These are phyloP conservation scores for Rhodotorula sp. DNA, from an alignment of 1,284 basidiomycete species.

Conservation along the genomic window DNA sequence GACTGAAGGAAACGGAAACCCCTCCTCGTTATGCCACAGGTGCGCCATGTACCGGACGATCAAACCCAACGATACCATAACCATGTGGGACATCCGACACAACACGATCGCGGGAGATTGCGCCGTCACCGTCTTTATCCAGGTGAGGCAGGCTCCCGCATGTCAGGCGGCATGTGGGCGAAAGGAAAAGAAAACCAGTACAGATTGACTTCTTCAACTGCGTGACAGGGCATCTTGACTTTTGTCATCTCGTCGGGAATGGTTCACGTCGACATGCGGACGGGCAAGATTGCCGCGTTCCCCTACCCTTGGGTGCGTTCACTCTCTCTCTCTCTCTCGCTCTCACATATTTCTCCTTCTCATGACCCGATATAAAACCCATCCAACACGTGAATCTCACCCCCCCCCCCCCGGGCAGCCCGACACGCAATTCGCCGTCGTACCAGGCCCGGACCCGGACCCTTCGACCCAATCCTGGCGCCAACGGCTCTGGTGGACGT, in stretches of 20 bases:
- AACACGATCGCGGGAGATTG: constrained; percentile 39
- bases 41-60: constrained; percentile 37
- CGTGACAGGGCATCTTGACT: constrained; percentile 39
- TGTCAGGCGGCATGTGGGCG: too few species aligned
- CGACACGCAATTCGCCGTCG: constrained; percentile 38
- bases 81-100: constrained; percentile 34
- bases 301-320: constrained; percentile 38
- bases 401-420: not conserved
- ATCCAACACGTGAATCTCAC: too few species aligned
- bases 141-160: constrained; percentile 14
- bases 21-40: not conserved
- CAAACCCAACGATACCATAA: constrained; percentile 11
- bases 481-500: constrained; percentile 35
- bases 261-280: constrained; percentile 45
- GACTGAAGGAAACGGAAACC: not conserved
- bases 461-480: constrained; percentile 18
- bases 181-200: too few species aligned
- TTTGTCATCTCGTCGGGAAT: constrained; percentile 43
- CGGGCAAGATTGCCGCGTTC: constrained; percentile 40
- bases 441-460: constrained; percentile 28
- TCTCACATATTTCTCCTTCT: too few species aligned
- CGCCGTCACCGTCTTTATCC: constrained; percentile 44
- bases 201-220: not conserved
- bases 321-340: not conserved
- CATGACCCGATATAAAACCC: not conserved